Conservation (phyloP, 2,329 filamentous ascomycete species). For the Ilyonectria mors-panacis region DNA sequence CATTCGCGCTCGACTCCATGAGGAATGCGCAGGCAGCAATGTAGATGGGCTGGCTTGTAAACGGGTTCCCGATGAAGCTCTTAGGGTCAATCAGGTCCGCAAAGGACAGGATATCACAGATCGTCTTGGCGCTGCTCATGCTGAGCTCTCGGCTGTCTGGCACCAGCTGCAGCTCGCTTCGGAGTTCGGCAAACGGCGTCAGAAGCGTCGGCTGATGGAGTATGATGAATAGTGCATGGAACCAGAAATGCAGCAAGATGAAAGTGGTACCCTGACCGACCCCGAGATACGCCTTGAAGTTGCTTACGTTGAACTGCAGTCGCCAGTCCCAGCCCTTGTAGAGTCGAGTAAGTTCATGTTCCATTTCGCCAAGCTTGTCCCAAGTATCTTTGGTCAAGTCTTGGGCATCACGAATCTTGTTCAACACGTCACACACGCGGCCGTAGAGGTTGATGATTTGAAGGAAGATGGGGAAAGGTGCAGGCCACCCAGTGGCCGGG, state of each 20-base stretch:
- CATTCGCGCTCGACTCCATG: constrained; percentile 83
- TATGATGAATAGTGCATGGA: constrained; percentile 87
- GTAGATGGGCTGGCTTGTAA: constrained; percentile 92
- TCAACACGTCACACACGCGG: constrained; percentile 85
- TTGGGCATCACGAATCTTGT: constrained; percentile 81
- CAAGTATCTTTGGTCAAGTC: constrained; percentile 84
- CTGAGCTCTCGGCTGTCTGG: constrained; percentile 85
- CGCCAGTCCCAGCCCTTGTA: constrained; percentile 82
- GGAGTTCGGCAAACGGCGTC: constrained; percentile 77
- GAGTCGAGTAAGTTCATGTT: constrained; percentile 80
- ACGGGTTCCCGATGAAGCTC: constrained; percentile 89
- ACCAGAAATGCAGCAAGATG: constrained; percentile 90
- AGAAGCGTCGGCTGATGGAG: constrained; percentile 87
- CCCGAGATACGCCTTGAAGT: constrained; percentile 89
- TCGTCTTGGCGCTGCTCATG: constrained; percentile 93
- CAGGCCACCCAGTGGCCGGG: constrained; percentile 77
- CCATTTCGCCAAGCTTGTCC: constrained; percentile 81
- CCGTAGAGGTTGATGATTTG: constrained; percentile 90
- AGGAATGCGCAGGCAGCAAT: constrained; percentile 92
- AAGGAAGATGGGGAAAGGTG: constrained; percentile 84
- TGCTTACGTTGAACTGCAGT: constrained; percentile 86
- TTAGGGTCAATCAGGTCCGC: constrained; percentile 88
- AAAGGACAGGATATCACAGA: constrained; percentile 89
- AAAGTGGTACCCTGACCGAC: constrained; percentile 88
- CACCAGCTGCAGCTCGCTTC: constrained; percentile 77